Evolutionary conservation across 306 rosid genomes (phyloP), one percentile per base, ranked within the genome.

Genomic region (Cercis canadensis): DNA sequence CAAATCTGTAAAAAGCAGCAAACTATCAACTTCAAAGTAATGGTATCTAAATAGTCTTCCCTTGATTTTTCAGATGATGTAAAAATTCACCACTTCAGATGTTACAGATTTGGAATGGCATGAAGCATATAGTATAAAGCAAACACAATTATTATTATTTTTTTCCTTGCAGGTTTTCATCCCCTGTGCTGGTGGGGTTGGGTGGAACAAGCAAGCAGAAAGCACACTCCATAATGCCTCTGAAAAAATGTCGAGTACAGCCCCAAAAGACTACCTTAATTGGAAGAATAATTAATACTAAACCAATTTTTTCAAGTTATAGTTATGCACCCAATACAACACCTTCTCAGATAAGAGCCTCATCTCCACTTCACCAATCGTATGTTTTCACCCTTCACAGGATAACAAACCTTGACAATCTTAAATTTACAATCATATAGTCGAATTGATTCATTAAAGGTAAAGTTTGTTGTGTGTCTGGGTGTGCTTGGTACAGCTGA

Each of bases 1-100:
- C 55, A 55, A 41, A 67, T 36, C 64, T 18, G 58, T 1, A 56
- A 39, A 67, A 29, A 64, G 76, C 76, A 84, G 78, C 57, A 73
- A 45, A 69, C 29, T 69, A 50, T 29, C 56, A 59, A 77, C 24
- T 59, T 15, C 16, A 10, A 75, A 47, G 62, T 67, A 16, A 43
- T 21, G 36, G 44, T 33, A 62, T 76, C 34, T 12, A 60, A 39
- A 54, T 16, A 31, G 31, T 31, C 7, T 62, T 57, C 7, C 54
- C 37, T 12, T 33, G 18, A 41, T 7, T 55, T 65, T 39, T 69
- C 41, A 63, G 56, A 63, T 39, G 54, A 31, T 73, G 56, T 34
- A 12, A 34, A 56, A 44, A 65, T 24, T 19, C 17, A 55, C 12
- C 41, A 56, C 7, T 56, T 52, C 15, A 11, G 57, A 18, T 51